Percentiles rank a stretch among this genome's conserved stretches.
Conservation (phyloP, 2,329 filamentous ascomycete species). For the Lizonia empirigonia region DNA sequence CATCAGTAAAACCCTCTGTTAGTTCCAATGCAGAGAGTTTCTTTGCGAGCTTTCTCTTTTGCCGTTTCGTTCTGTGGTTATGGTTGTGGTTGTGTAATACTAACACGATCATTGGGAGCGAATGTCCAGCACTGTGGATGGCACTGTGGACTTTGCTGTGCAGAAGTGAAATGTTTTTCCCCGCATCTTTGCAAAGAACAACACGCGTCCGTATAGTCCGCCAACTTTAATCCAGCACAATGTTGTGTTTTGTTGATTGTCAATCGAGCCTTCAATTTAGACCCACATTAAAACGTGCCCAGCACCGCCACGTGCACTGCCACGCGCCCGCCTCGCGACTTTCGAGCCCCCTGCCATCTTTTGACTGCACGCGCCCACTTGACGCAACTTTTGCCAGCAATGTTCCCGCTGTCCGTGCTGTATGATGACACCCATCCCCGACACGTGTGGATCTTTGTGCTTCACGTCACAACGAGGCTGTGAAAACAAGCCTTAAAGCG, state of each 20-base stretch:
- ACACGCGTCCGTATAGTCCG: no score
- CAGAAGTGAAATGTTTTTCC: no score
- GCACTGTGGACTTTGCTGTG: no score
- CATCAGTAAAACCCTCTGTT: no score
- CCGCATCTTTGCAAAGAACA: no score
- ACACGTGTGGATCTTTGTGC: neutral
- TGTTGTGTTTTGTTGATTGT: no score
- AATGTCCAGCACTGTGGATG: no score
- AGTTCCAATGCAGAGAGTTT: no score
- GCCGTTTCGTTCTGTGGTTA: conserved; percentile 14
- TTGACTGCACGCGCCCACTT: conserved; percentile 21
- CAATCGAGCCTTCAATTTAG: neutral
- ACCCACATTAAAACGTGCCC: neutral
- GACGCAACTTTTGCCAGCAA: conserved; percentile 17
- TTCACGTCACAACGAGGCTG: neutral
- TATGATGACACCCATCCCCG: conserved; percentile 4
- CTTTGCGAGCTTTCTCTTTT: no score
- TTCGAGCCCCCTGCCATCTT: conserved; percentile 26
- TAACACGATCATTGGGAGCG: no score
- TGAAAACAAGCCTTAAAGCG: neutral
- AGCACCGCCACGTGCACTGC: conserved; percentile 19
- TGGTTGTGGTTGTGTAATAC: no score
- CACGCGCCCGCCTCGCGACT: conserved; percentile 24
- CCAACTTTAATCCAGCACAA: no score
- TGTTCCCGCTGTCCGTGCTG: conserved; percentile 17